phyloP scores from a whole-genome alignment of 768 basidiomycete species.

The Panaeolus papilionaceus region DNA sequence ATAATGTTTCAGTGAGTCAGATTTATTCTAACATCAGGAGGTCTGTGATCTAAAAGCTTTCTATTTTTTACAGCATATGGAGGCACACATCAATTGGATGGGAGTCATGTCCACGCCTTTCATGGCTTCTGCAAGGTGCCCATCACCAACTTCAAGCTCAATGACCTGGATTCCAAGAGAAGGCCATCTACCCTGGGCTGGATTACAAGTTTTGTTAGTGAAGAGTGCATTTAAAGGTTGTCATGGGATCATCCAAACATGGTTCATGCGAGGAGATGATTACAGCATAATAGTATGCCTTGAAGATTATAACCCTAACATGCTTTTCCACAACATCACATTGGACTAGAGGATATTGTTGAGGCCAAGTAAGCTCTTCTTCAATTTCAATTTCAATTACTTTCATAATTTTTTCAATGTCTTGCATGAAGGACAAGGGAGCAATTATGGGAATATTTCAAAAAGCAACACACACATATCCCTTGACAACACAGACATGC shows the following conservation, averaged over 20 bases:
- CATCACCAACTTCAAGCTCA: background rate
- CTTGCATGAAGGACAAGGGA: too few species aligned
- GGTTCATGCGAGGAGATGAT: background rate
- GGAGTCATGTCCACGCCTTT: background rate
- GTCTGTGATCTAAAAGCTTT: background rate
- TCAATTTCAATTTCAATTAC: too few species aligned
- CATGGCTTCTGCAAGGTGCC: background rate
- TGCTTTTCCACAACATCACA: background rate
- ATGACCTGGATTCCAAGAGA: background rate
- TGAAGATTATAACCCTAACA: background rate
- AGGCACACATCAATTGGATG: background rate
- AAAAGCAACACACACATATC: too few species aligned
- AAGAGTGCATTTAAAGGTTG: background rate
- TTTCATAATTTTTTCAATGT: too few species aligned
- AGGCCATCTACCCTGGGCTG: background rate
- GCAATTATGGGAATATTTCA: too few species aligned
- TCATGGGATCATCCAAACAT: background rate
- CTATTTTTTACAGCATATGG: background rate
- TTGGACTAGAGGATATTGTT: conserved; percentile 13
- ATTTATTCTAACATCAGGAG: background rate
- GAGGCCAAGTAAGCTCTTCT: conserved; percentile 3
- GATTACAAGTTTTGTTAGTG: background rate
- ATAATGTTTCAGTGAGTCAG: background rate
- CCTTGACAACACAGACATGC: too few species aligned
- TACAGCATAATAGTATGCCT: background rate